phyloP scores from a whole-genome alignment of 176 grass and related monocot genomes.

The Saccharum officinarum region DNA sequence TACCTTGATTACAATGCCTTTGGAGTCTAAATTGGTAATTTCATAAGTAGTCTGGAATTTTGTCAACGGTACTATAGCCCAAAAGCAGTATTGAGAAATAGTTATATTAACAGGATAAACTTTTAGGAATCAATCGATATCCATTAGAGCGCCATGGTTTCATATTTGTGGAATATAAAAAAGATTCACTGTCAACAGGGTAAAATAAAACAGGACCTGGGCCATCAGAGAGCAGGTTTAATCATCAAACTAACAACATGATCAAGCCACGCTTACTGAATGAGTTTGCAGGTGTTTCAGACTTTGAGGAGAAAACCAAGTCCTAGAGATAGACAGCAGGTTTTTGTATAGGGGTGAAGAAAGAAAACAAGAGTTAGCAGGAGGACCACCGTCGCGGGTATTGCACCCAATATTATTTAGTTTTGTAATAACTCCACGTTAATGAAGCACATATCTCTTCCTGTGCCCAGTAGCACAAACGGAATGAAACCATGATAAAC shows the following conservation, averaged over 20 bases:
- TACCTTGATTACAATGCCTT: not conserved
- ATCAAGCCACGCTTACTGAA: conserved; percentile 5
- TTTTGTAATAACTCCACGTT: not conserved
- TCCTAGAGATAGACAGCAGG: not conserved
- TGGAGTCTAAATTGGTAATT: conserved; percentile 2
- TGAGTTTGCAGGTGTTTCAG: not conserved
- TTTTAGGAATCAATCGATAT: not conserved
- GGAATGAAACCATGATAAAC: not conserved
- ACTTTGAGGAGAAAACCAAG: not conserved
- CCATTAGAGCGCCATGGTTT: not conserved
- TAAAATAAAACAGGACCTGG: not conserved
- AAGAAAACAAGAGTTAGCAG: not conserved
- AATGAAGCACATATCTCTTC: not conserved
- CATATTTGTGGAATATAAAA: not conserved
- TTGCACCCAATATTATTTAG: not conserved
- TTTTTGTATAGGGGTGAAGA: not conserved
- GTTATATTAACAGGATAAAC: not conserved
- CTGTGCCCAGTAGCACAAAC: not conserved
- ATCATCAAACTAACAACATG: not conserved
- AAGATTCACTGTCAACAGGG: not conserved
- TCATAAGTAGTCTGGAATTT: not conserved
- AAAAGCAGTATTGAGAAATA: not conserved
- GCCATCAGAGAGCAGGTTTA: not conserved
- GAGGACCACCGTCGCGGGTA: not conserved
- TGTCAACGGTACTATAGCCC: not conserved